Evolutionary conservation across 306 rosid species (phyloP).

Genomic region (Sechiopsis laciniata): DNA sequence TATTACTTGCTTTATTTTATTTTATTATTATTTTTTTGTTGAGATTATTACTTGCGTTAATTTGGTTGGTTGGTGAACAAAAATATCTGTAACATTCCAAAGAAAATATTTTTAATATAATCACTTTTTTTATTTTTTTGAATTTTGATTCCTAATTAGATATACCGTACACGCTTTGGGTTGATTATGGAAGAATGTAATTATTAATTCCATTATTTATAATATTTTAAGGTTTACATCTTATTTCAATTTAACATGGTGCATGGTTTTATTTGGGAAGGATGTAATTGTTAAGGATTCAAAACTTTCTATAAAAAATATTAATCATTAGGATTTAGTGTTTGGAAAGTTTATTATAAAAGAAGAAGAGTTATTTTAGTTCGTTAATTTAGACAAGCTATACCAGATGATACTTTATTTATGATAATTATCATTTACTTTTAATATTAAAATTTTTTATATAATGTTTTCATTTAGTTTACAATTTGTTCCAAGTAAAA

Average conservation of each 20-base stretch:
- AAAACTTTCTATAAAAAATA: background rate
- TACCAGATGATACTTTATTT: background rate
- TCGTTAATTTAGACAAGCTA: background rate
- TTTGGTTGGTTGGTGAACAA: background rate
- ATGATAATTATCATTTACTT: background rate
- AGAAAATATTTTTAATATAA: background rate
- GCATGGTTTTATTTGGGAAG: background rate
- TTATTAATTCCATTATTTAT: background rate
- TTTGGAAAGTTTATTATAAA: constrained; percentile 2
- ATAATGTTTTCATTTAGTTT: no score
- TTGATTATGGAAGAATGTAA: background rate
- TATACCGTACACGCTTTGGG: background rate
- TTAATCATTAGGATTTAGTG: background rate
- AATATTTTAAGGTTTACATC: background rate
- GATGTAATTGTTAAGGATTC: background rate
- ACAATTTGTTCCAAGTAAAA: background rate
- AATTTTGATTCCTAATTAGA: background rate
- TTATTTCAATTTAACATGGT: background rate
- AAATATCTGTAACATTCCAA: background rate
- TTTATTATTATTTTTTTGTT: no score
- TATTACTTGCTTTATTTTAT: background rate
- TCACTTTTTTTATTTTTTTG: background rate
- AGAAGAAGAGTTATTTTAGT: background rate
- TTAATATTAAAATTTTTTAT: no score
- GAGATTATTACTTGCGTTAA: background rate